These are phyloP conservation scores for Colletotrichum lupini DNA, from an alignment of 2,329 filamentous ascomycete species.

Conservation along the genomic window DNA sequence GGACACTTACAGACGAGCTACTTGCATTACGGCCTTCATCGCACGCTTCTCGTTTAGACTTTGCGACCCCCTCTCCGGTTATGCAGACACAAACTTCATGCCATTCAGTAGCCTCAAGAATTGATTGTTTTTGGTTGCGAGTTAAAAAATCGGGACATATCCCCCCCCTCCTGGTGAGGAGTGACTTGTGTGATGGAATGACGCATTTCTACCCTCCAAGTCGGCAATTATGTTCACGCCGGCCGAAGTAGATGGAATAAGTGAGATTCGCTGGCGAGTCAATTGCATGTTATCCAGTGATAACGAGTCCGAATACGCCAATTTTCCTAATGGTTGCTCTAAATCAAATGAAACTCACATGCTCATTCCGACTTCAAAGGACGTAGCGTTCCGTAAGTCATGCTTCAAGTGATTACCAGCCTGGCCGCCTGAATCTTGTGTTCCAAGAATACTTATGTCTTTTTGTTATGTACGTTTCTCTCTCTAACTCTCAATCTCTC, in stretches of 20 bases:
- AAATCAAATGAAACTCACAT: too few relatives aligned
- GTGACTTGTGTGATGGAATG: background rate
- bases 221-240: background rate
- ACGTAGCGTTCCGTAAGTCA: too few relatives aligned
- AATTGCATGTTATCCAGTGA: too few relatives aligned
- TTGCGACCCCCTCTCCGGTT: background rate
- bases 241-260: background rate
- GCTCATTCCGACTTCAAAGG: too few relatives aligned
- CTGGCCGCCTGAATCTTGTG: too few relatives aligned
- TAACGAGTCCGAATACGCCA: too few relatives aligned
- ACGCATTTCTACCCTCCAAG: background rate
- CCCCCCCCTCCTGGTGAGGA: background rate
- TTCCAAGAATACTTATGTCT: too few relatives aligned
- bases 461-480: too few relatives aligned
- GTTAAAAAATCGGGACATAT: background rate
- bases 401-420: too few relatives aligned
- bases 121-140: background rate
- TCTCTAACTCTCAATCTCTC: too few relatives aligned
- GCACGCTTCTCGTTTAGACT: background rate
- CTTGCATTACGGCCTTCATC: background rate
- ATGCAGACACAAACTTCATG: background rate
- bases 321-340: too few relatives aligned
- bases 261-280: background rate
- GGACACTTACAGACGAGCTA: background rate
- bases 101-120: too few relatives aligned